phyloP scores from a whole-genome alignment of 768 basidiomycete species.

The Leccinum subgranulosum region DNA sequence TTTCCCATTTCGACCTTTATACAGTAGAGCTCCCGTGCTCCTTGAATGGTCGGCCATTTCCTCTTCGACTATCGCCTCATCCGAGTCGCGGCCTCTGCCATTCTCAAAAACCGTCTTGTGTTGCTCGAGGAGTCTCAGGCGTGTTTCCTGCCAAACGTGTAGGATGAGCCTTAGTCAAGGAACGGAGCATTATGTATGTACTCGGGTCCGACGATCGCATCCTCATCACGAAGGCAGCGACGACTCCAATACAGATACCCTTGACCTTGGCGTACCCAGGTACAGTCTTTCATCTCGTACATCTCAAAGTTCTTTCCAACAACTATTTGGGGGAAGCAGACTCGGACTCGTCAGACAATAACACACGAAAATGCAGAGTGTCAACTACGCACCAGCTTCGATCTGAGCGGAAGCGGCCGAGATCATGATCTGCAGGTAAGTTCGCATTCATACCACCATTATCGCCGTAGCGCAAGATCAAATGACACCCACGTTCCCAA shows the following conservation, averaged over 20 bases:
- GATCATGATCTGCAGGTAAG: constrained; percentile 45
- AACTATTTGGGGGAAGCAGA: constrained; percentile 32
- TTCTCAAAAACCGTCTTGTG: constrained; percentile 76
- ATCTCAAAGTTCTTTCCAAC: constrained; percentile 60
- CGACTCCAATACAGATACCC: constrained; percentile 82
- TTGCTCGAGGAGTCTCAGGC: constrained; percentile 83
- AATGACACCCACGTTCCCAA: constrained; percentile 55
- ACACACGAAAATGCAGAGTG: not conserved
- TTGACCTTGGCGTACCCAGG: constrained; percentile 75
- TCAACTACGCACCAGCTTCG: constrained; percentile 54
- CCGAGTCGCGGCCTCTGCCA: constrained; percentile 48
- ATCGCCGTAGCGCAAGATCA: not conserved
- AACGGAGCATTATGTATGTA: constrained; percentile 34
- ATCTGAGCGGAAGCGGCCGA: constrained; percentile 77
- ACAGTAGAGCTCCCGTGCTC: constrained; percentile 4
- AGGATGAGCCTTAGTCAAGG: not conserved
- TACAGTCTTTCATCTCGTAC: constrained; percentile 42
- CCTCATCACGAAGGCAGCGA: constrained; percentile 73
- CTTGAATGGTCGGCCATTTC: constrained; percentile 3
- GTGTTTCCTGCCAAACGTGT: constrained; percentile 50
- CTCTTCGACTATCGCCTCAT: constrained; percentile 37
- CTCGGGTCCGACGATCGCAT: constrained; percentile 81
- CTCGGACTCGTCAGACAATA: not conserved
- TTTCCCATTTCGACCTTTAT: not conserved
- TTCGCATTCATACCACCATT: not conserved